Percentiles rank a stretch among this genome's conserved stretches.
Conservation (phyloP, 2,329 filamentous ascomycete species). For the Hysterium pulicare region DNA sequence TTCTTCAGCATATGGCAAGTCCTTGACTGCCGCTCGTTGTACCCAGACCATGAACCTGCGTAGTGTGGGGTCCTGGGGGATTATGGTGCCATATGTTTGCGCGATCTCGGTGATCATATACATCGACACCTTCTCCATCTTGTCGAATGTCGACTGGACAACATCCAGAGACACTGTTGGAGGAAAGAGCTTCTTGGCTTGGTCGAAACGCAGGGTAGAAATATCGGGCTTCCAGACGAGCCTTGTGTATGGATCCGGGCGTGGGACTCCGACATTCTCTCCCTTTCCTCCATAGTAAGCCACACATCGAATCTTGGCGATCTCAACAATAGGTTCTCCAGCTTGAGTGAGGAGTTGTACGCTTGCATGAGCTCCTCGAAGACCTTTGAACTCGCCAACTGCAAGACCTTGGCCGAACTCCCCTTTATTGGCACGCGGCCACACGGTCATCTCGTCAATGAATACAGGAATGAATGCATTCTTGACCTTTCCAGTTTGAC, state of each 20-base stretch:
- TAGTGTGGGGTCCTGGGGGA: neutral
- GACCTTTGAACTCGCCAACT: conserved; percentile 6
- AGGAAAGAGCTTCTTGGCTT: conserved; percentile 7
- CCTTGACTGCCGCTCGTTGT: neutral
- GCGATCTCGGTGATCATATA: conserved; percentile 4
- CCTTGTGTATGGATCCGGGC: conserved; percentile 8
- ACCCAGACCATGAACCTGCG: conserved; percentile 6
- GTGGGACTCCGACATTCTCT: neutral
- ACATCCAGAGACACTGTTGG: too few relatives aligned
- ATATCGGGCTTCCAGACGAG: conserved; percentile 21
- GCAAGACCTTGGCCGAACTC: conserved; percentile 9
- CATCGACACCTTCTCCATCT: conserved; percentile 2
- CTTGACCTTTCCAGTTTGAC: conserved; percentile 8
- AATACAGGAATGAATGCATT: conserved; percentile 5
- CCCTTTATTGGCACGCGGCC: neutral
- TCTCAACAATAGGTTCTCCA: conserved; percentile 9
- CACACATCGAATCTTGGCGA: conserved; percentile 8
- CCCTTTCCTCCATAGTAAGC: neutral
- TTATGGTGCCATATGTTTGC: neutral
- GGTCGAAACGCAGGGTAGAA: conserved; percentile 1
- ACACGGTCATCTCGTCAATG: conserved; percentile 18
- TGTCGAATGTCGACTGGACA: neutral
- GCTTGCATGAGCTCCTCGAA: conserved; percentile 7
- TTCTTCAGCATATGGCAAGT: conserved; percentile 1
- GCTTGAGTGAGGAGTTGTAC: conserved; percentile 3